These are phyloP conservation scores for Aspergillus cristatus DNA, from an alignment of 495 filamentous ascomycete genomes.

Conservation along the genomic window DNA sequence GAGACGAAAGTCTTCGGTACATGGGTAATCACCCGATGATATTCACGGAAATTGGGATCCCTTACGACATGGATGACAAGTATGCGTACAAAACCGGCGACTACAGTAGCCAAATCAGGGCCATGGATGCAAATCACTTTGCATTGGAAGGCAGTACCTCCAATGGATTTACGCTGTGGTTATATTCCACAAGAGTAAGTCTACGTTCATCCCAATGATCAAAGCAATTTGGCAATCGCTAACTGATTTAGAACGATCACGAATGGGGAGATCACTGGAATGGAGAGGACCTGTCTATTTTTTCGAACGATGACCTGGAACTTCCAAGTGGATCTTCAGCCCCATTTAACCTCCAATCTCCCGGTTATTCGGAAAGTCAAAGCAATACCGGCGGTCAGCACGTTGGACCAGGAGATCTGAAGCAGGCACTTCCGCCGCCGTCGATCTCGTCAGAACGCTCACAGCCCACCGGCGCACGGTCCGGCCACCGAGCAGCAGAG, in stretches of 20 bases:
- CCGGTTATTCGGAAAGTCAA: slow-evolving; percentile 51
- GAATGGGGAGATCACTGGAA: slow-evolving; percentile 94
- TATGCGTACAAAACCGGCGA: slow-evolving; percentile 94
- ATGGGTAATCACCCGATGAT: slow-evolving; percentile 87
- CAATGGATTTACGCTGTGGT: slow-evolving; percentile 84
- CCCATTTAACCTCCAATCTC: slow-evolving; percentile 42
- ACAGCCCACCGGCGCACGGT: slow-evolving; percentile 41
- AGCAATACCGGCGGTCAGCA: slow-evolving; percentile 43
- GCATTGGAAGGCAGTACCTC: slow-evolving; percentile 72
- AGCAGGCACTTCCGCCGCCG: slow-evolving; percentile 57
- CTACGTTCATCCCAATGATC: slow-evolving; percentile 2
- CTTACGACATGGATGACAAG: slow-evolving; percentile 97
- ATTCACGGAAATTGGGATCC: slow-evolving; percentile 93
- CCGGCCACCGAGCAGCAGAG: slow-evolving; percentile 81
- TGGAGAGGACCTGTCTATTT: slow-evolving; percentile 90
- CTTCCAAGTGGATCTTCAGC: slow-evolving; percentile 40
- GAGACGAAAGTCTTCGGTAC: slow-evolving; percentile 78
- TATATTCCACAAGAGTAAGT: slow-evolving; percentile 65
- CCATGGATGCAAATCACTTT: slow-evolving; percentile 96
- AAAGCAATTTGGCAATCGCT: neutral
- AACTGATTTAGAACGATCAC: slow-evolving; percentile 59
- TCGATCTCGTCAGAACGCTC: slow-evolving; percentile 56
- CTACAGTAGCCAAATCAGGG: slow-evolving; percentile 83
- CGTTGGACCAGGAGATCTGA: slow-evolving; percentile 62
- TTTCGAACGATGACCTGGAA: slow-evolving; percentile 68